phyloP scores from a whole-genome alignment of 805 yeast genomes.

The Starmerella riodocensis region DNA sequence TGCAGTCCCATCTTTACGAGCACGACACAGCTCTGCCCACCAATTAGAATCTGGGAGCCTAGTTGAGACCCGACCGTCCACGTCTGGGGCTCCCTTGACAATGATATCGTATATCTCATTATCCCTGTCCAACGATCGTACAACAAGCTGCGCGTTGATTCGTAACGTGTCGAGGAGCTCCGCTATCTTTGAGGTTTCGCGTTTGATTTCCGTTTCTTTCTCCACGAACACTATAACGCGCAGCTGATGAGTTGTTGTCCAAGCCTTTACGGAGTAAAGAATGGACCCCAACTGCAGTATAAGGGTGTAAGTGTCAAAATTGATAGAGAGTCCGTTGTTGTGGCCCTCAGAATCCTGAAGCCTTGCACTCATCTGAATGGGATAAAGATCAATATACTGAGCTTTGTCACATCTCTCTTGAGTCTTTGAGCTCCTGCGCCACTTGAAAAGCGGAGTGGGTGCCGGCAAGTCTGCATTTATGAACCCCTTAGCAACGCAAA shows the following conservation, averaged over 20 bases:
- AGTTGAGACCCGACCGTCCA: conserved; percentile 36
- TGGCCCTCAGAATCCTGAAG: conserved; percentile 52
- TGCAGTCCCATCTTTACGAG: conserved; percentile 32
- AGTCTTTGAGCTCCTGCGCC: conserved; percentile 23
- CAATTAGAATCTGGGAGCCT: conserved; percentile 55
- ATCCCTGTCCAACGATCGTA: conserved; percentile 51
- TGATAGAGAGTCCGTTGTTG: conserved; percentile 62
- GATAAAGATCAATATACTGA: conserved; percentile 70
- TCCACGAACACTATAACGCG: conserved; percentile 89
- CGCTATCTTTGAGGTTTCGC: conserved; percentile 50
- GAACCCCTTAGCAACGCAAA: conserved; percentile 89
- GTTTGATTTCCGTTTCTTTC: conserved; percentile 48
- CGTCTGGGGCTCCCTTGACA: conserved; percentile 48
- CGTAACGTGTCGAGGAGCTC: conserved; percentile 62
- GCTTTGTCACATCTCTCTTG: background rate
- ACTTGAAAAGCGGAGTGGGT: conserved; percentile 16
- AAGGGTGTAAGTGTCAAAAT: conserved; percentile 89
- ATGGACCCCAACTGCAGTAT: conserved; percentile 91
- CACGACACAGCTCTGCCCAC: conserved; percentile 63
- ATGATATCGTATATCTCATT: conserved; percentile 59
- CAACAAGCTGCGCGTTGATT: conserved; percentile 69
- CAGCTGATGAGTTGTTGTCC: conserved; percentile 65
- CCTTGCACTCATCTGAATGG: conserved; percentile 90
- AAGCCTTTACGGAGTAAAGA: conserved; percentile 78
- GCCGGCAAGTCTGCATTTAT: conserved; percentile 50